phyloP scores from a whole-genome alignment of 2,329 filamentous ascomycete species.

The Didymellaceae sp. region DNA sequence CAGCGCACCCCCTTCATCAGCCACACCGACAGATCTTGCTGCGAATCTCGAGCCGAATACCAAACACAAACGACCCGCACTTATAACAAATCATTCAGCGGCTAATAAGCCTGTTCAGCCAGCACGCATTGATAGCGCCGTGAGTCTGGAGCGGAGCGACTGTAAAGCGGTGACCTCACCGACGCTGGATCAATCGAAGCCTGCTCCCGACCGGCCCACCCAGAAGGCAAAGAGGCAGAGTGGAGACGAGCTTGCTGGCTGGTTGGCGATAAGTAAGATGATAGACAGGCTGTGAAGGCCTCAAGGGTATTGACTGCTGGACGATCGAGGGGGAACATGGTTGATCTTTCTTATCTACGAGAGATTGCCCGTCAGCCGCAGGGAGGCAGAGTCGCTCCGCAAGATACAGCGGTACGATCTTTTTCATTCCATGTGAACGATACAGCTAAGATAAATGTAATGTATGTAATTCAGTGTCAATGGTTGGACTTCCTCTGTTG shows the following conservation, averaged over 20 bases:
- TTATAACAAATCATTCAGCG: neutral
- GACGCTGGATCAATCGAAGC: neutral
- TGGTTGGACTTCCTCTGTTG: too few relatives aligned
- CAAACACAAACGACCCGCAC: neutral
- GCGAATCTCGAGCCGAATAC: neutral
- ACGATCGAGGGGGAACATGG: too few relatives aligned
- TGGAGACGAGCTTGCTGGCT: slow-evolving; percentile 9
- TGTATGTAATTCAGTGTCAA: too few relatives aligned
- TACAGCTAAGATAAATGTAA: too few relatives aligned
- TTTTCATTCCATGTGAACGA: too few relatives aligned
- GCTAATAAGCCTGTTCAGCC: neutral
- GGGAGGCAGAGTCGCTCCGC: too few relatives aligned
- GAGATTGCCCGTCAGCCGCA: too few relatives aligned
- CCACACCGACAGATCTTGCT: neutral
- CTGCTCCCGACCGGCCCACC: neutral
- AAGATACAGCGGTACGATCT: too few relatives aligned
- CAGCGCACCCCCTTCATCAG: neutral
- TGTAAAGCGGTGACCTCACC: neutral
- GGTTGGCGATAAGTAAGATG: slow-evolving; percentile 15
- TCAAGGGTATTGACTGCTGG: too few relatives aligned
- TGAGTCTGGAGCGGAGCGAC: neutral
- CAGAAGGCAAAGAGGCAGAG: slow-evolving; percentile 3
- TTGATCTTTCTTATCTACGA: too few relatives aligned
- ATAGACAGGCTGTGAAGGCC: slow-evolving; percentile 9
- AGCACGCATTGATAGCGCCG: slow-evolving; percentile 7